Conservation (phyloP, 129 eudicot species). For the Silybum marianum region DNA sequence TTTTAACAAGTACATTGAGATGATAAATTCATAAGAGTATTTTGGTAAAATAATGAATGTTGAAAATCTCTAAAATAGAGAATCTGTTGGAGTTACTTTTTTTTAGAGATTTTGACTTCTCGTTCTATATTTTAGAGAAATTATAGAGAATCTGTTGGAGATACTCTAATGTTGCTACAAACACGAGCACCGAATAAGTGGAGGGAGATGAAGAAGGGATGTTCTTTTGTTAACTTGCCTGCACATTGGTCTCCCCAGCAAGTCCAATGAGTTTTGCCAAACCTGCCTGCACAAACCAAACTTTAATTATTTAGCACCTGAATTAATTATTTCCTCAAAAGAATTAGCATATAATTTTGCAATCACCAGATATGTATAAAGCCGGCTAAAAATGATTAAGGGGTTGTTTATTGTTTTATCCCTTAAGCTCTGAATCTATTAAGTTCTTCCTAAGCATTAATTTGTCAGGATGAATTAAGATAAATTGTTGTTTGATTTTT, state of each 20-base stretch:
- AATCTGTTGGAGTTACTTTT: no score
- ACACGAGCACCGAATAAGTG: background rate
- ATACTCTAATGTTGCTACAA: background rate
- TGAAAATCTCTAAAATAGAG: no score
- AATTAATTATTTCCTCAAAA: background rate
- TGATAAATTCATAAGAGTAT: no score
- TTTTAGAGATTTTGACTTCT: no score
- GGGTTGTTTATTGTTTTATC: no score
- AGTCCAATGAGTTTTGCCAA: slow-evolving; percentile 96
- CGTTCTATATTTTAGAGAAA: no score
- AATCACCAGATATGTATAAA: background rate
- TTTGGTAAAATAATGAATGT: no score
- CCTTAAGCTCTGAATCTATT: no score
- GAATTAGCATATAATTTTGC: background rate
- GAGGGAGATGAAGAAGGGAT: background rate
- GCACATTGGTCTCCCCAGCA: slow-evolving; percentile 97
- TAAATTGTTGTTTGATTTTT: background rate
- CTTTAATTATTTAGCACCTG: background rate
- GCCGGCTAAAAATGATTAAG: background rate
- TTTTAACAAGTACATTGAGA: no score
- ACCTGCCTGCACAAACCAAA: slow-evolving; percentile 74
- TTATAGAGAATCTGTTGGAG: no score
- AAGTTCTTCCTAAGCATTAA: background rate
- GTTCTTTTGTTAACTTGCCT: slow-evolving; percentile 48
- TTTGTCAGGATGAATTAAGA: background rate